phyloP scores from a whole-genome alignment of 2,329 filamentous ascomycete species.

The Aaosphaeria arxii region DNA sequence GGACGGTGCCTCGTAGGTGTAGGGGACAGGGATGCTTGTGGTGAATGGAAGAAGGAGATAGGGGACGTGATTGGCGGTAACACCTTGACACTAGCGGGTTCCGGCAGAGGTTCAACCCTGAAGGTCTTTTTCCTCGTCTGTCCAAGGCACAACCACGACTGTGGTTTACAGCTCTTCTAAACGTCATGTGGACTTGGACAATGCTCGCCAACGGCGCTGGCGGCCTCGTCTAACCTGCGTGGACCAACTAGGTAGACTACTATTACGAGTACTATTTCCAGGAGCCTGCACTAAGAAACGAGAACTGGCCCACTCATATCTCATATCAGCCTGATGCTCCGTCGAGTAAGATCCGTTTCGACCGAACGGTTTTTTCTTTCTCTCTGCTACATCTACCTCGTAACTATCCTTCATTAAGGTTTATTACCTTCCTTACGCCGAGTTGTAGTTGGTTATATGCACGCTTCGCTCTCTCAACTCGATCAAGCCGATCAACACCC shows the following conservation, averaged over 20 bases:
- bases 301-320: constrained; percentile 22
- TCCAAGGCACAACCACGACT: constrained; percentile 24
- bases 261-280: constrained; percentile 21
- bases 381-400: no score
- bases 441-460: no score
- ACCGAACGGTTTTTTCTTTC: constrained; percentile 21
- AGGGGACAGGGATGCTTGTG: no score
- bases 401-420: no score
- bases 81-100: constrained; percentile 17
- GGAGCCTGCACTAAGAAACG: constrained; percentile 15
- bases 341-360: constrained; percentile 15
- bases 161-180: constrained; percentile 15
- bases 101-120: constrained; percentile 16
- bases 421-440: no score
- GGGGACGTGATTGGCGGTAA: background rate
- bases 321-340: constrained; percentile 14
- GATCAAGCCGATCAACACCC: no score
- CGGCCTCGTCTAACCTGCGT: constrained; percentile 4
- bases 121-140: constrained; percentile 14
- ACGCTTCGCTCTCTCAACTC: no score
- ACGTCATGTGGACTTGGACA: constrained; percentile 33
- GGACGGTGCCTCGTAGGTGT: no score
- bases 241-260: background rate
- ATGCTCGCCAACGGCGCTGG: constrained; percentile 7
- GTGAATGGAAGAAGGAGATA: no score